Base-by-base conservation (phyloP, 768 basidiomycete genomes). In the Lactarius akahatsu region DNA sequence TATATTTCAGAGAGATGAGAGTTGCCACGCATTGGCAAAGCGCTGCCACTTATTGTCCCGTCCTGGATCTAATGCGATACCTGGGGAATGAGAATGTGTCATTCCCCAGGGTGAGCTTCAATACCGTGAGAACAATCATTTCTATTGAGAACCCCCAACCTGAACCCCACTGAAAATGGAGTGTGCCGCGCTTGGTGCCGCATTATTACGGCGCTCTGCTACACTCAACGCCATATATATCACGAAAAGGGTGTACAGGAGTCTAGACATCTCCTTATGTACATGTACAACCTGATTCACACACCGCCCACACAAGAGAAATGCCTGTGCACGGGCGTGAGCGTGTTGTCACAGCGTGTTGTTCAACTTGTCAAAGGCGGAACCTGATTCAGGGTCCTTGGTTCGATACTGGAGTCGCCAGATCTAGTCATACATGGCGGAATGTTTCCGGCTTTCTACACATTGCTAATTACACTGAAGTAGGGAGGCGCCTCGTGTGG, bases 401-500 rank as follows among this genome's bases (percentile, higher is more conserved):
- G 36, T 11, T 11, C 23, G 4, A 50, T 50, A 26, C 50, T 50
- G 23, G 50, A 26, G 23, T 50, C n/a, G 50, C 23, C 13, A 26
- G 23, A 11, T 11, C 50, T 50, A 50, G 50, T 50, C 23, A 50
- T 50, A 50, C 50, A 2, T 23, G 10, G 23, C 7, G 26, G 26
- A 26, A 52, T 26, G 13, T 52, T 52, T 61, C 47, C 60, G 18
- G 15, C 43, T 56, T 30, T 38, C 28, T 2, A 59, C 13, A 18
- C 2, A 38, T 32, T 32, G 36, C 47, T 23, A 40, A 63, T 58
- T n/a, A 20, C 36, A 36, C 2, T 18, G 45, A 28, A 34, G 38
- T 32, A 41, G 23, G 45, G 28, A 50, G 50, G 28, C 26, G 55
- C 60, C 56, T 62, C 61, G 30, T 62, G 61, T 41, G 36, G 47